Evolutionary conservation across 2,329 filamentous ascomycete genomes (phyloP), one percentile per base, ranked within the genome.

Genomic region (Emergomyces pasteurianus): DNA sequence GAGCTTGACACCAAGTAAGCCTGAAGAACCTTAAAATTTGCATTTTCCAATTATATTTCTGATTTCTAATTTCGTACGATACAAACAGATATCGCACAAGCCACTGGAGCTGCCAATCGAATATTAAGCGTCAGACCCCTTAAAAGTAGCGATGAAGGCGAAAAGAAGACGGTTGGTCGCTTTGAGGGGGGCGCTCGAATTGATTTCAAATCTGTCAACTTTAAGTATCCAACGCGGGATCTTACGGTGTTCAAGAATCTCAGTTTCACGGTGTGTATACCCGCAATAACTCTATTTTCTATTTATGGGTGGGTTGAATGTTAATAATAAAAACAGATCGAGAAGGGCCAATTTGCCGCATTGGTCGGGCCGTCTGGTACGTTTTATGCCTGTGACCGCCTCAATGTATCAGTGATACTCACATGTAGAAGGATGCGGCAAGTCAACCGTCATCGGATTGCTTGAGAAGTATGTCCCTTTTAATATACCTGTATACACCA

Each of bases 1-100:
- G 63, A 83, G 82, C 49, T 87, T 88, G 65, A 83, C 83, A 0
- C 83, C 85, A 7, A 88, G 72, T 65, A 62, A 59, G 63, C 49
- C 31, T 54, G 26, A 21, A 34, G 28, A 58, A 34, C 9, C 31
- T 8, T 26, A 4, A 16, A 23, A 6, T 52, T 18, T 53, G 7
- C 36, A 16, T n/a, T 4, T 28, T 28, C 21, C n/a, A 9, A 9
- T 18, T 14, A 18, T 34, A 42, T 52, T 31, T 21, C 47, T 47
- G 23, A 54, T 36, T 49, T n/a, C 3, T 31, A 7, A 31, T 31
- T n/a, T n/a, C n/a, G 2, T 54, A 23, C 26, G 26, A 28, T 26
- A 26, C 34, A 34, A 50, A 58, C 58, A 65, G 64, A 66, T 59
- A 69, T 77, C 40, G 73, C 74, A 0, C 73, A 75, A 58, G 74